Percentiles rank a stretch among this genome's conserved stretches.
These are phyloP conservation scores for Hypoxylon trugodes DNA, from an alignment of 495 filamentous ascomycete species.

Conservation along the genomic window DNA sequence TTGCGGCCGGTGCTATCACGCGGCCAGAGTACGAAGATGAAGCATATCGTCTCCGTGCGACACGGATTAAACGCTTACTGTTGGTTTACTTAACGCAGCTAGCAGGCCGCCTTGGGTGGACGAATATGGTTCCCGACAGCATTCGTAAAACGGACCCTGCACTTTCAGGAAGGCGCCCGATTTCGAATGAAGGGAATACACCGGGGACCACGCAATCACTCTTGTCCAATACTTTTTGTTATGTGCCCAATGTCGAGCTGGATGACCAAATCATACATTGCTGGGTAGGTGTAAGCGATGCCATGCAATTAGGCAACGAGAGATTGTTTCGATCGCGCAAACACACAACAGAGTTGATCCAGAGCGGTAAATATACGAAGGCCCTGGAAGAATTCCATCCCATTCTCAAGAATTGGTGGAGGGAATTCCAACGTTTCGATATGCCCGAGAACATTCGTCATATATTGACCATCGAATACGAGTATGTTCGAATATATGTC, in stretches of 20 bases:
- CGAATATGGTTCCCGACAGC: conserved; percentile 86
- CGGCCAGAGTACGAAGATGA: conserved; percentile 71
- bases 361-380: conserved; percentile 79
- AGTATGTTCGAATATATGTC: conserved; percentile 89
- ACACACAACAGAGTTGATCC: conserved; percentile 85
- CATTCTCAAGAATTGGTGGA: conserved; percentile 76
- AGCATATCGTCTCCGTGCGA: conserved; percentile 77
- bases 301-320: conserved; percentile 89
- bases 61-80: conserved; percentile 83
- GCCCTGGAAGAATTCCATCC: conserved; percentile 83
- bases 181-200: conserved; percentile 60
- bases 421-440: conserved; percentile 73
- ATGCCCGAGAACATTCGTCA: conserved; percentile 79
- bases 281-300: conserved; percentile 88
- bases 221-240: conserved; percentile 61
- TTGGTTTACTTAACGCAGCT: conserved; percentile 91
- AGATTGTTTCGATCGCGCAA: conserved; percentile 82
- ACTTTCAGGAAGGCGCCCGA: conserved; percentile 52
- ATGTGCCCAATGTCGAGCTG: conserved; percentile 66
- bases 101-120: conserved; percentile 89
- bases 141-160: conserved; percentile 59
- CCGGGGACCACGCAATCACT: conserved; percentile 62
- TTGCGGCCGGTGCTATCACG: conserved; percentile 60
- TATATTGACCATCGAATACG: conserved; percentile 89
- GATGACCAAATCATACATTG: conserved; percentile 85